These are phyloP conservation scores for Nakataea oryzae DNA, from an alignment of 2,329 filamentous ascomycete species.

Conservation along the genomic window DNA sequence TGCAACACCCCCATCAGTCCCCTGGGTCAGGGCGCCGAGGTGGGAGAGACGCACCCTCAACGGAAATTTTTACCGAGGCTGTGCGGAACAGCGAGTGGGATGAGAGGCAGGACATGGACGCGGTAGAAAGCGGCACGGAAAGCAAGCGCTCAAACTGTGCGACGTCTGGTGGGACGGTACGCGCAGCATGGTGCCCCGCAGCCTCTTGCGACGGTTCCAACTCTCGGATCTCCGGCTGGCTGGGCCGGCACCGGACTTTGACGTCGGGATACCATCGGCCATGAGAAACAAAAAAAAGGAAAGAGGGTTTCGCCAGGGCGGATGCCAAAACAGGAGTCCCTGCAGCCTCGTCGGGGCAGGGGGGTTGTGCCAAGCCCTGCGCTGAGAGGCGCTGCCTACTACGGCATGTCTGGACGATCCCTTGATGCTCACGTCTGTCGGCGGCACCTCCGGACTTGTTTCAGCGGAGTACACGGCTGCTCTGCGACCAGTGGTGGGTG, in stretches of 20 bases:
- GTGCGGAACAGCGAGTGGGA: background rate
- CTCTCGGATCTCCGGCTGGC: background rate
- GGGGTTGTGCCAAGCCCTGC: no score
- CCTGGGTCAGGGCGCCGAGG: background rate
- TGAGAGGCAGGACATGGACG: background rate
- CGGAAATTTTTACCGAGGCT: background rate
- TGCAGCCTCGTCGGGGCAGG: background rate
- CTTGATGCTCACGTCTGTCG: no score
- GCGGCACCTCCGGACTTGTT: no score
- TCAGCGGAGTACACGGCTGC: no score
- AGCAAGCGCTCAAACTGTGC: background rate
- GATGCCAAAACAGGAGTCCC: background rate
- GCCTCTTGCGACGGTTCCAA: no score
- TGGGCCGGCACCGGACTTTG: background rate
- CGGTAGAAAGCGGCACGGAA: no score
- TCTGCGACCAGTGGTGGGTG: no score
- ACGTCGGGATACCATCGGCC: background rate
- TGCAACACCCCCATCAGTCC: background rate
- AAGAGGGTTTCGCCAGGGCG: background rate
- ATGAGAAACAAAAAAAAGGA: no score
- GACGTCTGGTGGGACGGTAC: no score
- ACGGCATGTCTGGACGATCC: no score
- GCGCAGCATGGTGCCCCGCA: background rate
- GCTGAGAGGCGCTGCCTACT: no score
- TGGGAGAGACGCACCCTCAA: background rate